phyloP scores from a whole-genome alignment of 2,329 filamentous ascomycete genomes.

The Fusarium gaditjirri region DNA sequence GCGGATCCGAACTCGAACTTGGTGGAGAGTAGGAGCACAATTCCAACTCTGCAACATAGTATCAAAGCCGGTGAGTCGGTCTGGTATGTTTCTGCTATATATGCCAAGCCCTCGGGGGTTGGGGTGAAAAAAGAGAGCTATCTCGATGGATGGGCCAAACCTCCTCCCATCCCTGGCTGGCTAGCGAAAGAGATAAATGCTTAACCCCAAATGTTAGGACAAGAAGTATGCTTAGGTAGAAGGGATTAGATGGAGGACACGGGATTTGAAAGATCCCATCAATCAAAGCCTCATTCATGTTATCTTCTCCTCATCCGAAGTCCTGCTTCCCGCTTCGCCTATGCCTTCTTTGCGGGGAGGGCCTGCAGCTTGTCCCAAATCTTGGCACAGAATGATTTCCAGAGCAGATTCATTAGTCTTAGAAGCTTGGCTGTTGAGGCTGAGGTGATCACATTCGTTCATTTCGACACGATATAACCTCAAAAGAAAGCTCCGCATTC shows the following conservation, averaged over 20 bases:
- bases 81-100: conserved; percentile 78
- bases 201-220: conserved; percentile 29
- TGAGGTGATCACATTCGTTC: conserved; percentile 30
- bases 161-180: conserved; percentile 70
- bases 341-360: conserved; percentile 27
- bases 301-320: conserved; percentile 30
- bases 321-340: conserved; percentile 19
- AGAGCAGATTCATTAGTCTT: conserved; percentile 15
- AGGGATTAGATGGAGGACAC: conserved; percentile 13
- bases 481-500: conserved; percentile 26
- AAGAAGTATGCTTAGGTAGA: conserved; percentile 14
- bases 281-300: conserved; percentile 34
- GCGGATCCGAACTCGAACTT: conserved; percentile 84
- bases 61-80: conserved; percentile 65
- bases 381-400: conserved; percentile 32
- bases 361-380: conserved; percentile 11
- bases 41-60: conserved; percentile 75
- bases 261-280: conserved; percentile 38
- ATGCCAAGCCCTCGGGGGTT: conserved; percentile 70
- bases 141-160: conserved; percentile 69
- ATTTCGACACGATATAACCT: conserved; percentile 23
- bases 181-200: conserved; percentile 61
- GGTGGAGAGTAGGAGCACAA: conserved; percentile 75
- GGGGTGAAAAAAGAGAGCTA: conserved; percentile 64
- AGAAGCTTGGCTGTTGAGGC: conserved; percentile 31